Base-by-base conservation (phyloP, 1,139 yeast genomes). In the Protomyces macrosporus region DNA sequence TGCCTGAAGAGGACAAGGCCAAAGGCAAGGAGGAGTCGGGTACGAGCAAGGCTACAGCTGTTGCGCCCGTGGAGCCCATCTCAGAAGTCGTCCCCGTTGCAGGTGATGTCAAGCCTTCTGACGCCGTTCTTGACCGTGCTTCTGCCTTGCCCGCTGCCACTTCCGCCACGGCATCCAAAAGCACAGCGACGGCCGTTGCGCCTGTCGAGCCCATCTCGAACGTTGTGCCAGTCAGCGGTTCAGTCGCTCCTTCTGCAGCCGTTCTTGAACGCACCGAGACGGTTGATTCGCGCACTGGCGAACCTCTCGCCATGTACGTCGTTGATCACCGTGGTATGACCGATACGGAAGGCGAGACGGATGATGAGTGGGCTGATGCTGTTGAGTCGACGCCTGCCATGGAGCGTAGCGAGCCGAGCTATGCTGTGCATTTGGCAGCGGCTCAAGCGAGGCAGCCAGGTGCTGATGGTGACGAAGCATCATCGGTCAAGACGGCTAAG, bases 291-390 rank as follows among this genome's bases (percentile, higher is more conserved):
- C 39, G 33, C 55, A 23, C 42, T 3, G 55, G 42, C 35, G 56
- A 40, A 33, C 61, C 61, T 9, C 52, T 58, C 16, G 62, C 62
- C 6, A 52, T 52, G 30, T 58, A 58, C 42, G 53, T 39, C 14
- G 62, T 58, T 34, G 62, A 58, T 42, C 34, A 48, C 0, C 55
- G 52, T 9, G 62, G 62, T 56, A 58, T 58, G 62, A 58, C 62
- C 42, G 62, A 58, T 45, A 58, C 62, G 23, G 62, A 58, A 30
- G 62, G 62, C 51, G 62, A 58, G 62, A 58, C 62, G 14, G 62
- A 58, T 45, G 62, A 58, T 45, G 62, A 58, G 34, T 58, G 62
- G 62, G 52, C 62, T 4, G 62, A 58, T 30, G 62, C 62, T 23
- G 53, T 58, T 51, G 62, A 58, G 34, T 56, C 39, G 45, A 58